Percentiles rank a stretch among this genome's conserved stretches.
Conservation (phyloP, 441 rosid genomes). For the Gossypium aridum region DNA sequence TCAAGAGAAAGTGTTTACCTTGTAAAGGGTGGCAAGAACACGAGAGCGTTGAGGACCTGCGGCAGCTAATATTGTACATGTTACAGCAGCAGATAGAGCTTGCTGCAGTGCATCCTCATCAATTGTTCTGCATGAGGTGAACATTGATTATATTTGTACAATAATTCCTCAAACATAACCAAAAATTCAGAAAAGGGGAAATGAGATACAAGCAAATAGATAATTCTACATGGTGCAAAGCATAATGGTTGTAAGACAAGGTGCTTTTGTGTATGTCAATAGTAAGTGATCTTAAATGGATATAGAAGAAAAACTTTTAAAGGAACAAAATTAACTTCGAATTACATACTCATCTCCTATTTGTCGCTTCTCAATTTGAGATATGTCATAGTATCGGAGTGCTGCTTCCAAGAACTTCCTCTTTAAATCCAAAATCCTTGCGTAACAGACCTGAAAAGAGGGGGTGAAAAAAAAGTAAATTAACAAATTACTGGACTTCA, state of each 20-base stretch:
- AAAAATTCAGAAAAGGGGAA: neutral
- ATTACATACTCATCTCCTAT: slow-evolving; percentile 87
- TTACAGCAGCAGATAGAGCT: slow-evolving; percentile 93
- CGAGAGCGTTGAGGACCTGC: slow-evolving; percentile 99
- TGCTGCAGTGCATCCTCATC: slow-evolving; percentile 93
- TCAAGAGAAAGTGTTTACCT: slow-evolving; percentile 37
- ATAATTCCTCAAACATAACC: neutral
- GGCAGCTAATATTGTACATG: slow-evolving; percentile 95
- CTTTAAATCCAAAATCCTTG: slow-evolving; percentile 96
- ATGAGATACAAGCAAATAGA: neutral
- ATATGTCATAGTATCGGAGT: slow-evolving; percentile 84
- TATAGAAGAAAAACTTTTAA: neutral
- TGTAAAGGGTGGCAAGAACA: slow-evolving; percentile 93
- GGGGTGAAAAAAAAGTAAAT: neutral
- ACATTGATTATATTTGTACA: neutral
- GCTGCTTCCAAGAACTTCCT: slow-evolving; percentile 98
- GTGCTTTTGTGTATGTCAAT: neutral
- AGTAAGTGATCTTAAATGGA: neutral
- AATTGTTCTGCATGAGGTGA: slow-evolving; percentile 53
- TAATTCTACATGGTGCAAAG: neutral
- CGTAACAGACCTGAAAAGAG: slow-evolving; percentile 76
- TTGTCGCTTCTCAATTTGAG: slow-evolving; percentile 94
- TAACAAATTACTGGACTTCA: slow-evolving; percentile 11
- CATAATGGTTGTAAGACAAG: neutral
- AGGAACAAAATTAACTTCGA: neutral